Conservation (phyloP, 345 rosid species). For the Arabis hirsuta region DNA sequence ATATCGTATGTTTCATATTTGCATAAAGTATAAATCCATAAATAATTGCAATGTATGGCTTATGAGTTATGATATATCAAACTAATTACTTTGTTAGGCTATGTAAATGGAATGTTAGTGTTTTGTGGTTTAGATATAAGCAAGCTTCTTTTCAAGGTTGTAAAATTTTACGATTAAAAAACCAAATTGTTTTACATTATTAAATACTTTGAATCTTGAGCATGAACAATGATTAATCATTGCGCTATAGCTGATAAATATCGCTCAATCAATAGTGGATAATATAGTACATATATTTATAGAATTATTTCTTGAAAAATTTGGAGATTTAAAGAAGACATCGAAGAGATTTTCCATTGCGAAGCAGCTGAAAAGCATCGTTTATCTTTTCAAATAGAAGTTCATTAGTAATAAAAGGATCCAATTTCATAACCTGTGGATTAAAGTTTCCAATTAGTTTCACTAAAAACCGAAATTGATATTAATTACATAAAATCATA, state of each 20-base stretch:
- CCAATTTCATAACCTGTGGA: slow-evolving; percentile 40
- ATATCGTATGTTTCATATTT: too few species aligned
- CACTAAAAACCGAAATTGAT: neutral
- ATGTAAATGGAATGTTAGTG: too few species aligned
- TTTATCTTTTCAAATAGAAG: slow-evolving; percentile 41
- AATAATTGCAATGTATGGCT: too few species aligned
- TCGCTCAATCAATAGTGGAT: neutral
- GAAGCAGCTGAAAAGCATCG: slow-evolving; percentile 46
- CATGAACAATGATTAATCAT: slow-evolving; percentile 6
- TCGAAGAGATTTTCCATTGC: slow-evolving; percentile 44
- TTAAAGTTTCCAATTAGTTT: neutral
- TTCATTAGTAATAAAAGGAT: slow-evolving; percentile 43
- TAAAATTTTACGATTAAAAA: too few species aligned
- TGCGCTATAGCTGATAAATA: neutral
- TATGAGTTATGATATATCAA: too few species aligned
- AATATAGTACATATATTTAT: neutral
- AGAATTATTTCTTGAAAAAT: slow-evolving; percentile 38
- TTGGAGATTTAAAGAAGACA: slow-evolving; percentile 41
- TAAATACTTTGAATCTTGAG: too few species aligned
- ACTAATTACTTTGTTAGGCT: too few species aligned
- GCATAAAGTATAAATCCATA: too few species aligned
- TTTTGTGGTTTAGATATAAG: too few species aligned
- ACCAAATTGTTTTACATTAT: too few species aligned
- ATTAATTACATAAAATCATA: neutral
- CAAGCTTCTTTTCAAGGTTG: too few species aligned